Evolutionary conservation across 75 land plant genomes (phyloP), one percentile per base, ranked within the genome.

Genomic region (Pinus albicaulis): DNA sequence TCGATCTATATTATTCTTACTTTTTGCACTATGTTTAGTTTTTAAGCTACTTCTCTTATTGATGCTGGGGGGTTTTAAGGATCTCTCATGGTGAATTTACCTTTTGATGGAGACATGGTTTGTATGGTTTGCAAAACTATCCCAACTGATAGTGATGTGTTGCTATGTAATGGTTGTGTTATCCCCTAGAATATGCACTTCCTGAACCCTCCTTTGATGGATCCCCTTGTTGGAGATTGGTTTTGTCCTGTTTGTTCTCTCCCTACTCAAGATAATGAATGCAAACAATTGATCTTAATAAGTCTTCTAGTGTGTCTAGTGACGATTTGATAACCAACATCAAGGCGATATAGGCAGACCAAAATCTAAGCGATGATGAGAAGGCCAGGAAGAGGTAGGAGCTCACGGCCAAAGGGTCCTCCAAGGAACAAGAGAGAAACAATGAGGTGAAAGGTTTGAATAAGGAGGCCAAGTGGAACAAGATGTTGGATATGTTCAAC

Each of bases 131-230:
- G 96, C 86, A 89, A 87, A 75, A 57, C 20, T 36, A 76, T 65
- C 65, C 88, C 90, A 38, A 78, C 87, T 12, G 95, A 89, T 44
- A 10, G 36, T 7, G 88, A 89, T 72, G 80, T 76, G 12, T 52
- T 95, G 52, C 79, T 85, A 25, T 95, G 98, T 83, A 76, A 57
- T 57, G 84, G 86, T 68, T 95, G 98, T 75, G 83, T 70, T 60
- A 89, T 89, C 14, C 92, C 92, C 2, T 95, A 96, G 96, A 96
- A 95, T 80, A 84, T 83, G 78, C 59, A 74, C 13, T 95, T 96
- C 76, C 82, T 95, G 56, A 20, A 38, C 36, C 81, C 86, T 8
- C 98, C 94, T 4, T 79, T 81, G 65, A 58, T 76, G 77, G 48
- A 82, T 25, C 83, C 88, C 55, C 75, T 80, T 1, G 57, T 62